phyloP scores from a whole-genome alignment of 768 basidiomycete genomes.

The Podaxis sp. region DNA sequence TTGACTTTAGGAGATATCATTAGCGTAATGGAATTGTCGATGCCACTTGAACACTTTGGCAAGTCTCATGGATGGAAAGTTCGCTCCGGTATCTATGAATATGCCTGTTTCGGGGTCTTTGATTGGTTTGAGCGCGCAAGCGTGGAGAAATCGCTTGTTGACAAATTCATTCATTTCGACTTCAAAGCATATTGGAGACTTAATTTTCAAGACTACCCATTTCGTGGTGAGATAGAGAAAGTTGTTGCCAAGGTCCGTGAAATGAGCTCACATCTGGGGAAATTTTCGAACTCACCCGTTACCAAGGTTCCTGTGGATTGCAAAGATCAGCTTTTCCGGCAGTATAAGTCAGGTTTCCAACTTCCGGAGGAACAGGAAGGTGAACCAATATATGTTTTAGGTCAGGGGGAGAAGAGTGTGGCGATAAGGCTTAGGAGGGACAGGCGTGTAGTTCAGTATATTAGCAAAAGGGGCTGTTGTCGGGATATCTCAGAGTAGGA shows the following conservation, averaged over 20 bases:
- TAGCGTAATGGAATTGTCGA: neutral
- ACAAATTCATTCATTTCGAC: neutral
- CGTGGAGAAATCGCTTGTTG: neutral
- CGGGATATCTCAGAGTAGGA: no score
- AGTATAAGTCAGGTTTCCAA: neutral
- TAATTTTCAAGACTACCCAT: neutral
- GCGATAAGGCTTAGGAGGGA: neutral
- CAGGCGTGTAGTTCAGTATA: neutral
- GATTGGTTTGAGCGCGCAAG: neutral
- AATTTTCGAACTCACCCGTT: neutral
- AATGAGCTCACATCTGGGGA: neutral
- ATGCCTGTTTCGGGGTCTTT: neutral
- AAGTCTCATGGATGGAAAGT: neutral
- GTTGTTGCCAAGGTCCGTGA: neutral
- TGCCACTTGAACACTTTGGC: no score
- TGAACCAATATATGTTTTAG: neutral
- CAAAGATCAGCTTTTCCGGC: neutral
- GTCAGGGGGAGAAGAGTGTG: neutral
- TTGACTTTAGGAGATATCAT: neutral
- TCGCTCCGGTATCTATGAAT: neutral
- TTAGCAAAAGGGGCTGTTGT: neutral
- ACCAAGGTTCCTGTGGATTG: neutral
- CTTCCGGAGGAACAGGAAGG: neutral
- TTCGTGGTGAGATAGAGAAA: neutral
- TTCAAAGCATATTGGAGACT: neutral